These are phyloP conservation scores for Ampelomyces quisqualis DNA, from an alignment of 2,329 filamentous ascomycete genomes.

Conservation along the genomic window DNA sequence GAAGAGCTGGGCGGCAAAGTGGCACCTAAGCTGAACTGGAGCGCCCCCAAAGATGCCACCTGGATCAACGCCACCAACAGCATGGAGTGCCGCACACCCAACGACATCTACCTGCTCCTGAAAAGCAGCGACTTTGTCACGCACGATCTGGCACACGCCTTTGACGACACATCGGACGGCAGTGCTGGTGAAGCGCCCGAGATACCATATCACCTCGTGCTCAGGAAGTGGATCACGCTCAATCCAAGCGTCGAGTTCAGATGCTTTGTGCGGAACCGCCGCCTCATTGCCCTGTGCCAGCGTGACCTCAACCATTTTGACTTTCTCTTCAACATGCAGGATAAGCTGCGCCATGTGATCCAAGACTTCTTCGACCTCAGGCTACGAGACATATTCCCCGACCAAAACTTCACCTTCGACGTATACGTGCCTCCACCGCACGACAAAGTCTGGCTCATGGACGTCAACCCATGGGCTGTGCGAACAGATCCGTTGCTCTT, in stretches of 20 bases:
- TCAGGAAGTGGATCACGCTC: constrained; percentile 83
- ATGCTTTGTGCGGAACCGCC: constrained; percentile 84
- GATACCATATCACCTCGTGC: constrained; percentile 76
- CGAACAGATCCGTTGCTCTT: constrained; percentile 88
- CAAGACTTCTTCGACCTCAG: constrained; percentile 74
- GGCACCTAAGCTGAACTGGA: constrained; percentile 96
- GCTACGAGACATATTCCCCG: constrained; percentile 75
- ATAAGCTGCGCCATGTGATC: constrained; percentile 67
- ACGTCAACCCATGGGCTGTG: constrained; percentile 93
- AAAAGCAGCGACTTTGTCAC: constrained; percentile 95
- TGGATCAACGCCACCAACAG: constrained; percentile 89
- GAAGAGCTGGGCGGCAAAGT: constrained; percentile 80
- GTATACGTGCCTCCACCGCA: constrained; percentile 81
- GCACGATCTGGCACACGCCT: constrained; percentile 90
- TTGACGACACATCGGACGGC: constrained; percentile 65
- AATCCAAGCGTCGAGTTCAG: constrained; percentile 93
- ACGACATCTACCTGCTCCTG: constrained; percentile 89
- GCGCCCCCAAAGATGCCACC: constrained; percentile 89
- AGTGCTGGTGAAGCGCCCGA: constrained; percentile 25
- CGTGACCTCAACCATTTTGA: constrained; percentile 88
- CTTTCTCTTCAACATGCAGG: constrained; percentile 70
- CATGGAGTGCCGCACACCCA: constrained; percentile 82
- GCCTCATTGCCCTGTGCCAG: constrained; percentile 80
- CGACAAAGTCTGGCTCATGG: constrained; percentile 78
- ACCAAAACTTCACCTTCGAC: constrained; percentile 84